phyloP scores from a whole-genome alignment of 2,329 filamentous ascomycete genomes.

The Colletotrichum sidae region DNA sequence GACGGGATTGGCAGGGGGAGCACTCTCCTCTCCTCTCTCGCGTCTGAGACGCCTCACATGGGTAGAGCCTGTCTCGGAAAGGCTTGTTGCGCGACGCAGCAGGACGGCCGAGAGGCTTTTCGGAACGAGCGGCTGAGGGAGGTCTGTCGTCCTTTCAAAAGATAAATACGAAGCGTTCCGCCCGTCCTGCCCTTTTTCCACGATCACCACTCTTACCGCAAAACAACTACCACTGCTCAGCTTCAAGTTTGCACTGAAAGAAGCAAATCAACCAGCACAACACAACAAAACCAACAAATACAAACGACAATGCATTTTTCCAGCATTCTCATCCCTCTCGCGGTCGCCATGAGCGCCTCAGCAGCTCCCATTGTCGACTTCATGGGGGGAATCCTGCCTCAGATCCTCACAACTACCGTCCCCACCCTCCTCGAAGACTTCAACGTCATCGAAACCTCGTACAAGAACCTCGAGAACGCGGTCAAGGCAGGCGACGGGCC shows the following conservation, averaged over 20 bases:
- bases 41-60: constrained; percentile 4
- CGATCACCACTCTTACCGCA: not conserved
- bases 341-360: not conserved
- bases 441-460: not conserved
- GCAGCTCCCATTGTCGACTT: not conserved
- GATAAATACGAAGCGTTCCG: constrained; percentile 9
- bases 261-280: not conserved
- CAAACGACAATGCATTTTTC: constrained; percentile 3
- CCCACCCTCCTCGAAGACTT: not conserved
- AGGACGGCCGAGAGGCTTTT: not conserved
- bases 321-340: not conserved
- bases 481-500: not conserved
- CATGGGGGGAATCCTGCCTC: not conserved
- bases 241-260: not conserved
- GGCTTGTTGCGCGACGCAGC: constrained; percentile 10
- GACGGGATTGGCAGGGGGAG: not conserved
- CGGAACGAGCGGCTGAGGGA: constrained; percentile 1
- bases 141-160: not conserved
- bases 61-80: constrained; percentile 15
- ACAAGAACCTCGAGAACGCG: not conserved
- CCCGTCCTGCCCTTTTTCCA: not conserved
- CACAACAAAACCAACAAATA: not conserved
- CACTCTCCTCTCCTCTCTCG: not conserved
- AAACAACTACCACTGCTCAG: not conserved
- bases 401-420: not conserved